Evolutionary conservation across 768 basidiomycete genomes (phyloP).

Genomic region (Mycena rosella): DNA sequence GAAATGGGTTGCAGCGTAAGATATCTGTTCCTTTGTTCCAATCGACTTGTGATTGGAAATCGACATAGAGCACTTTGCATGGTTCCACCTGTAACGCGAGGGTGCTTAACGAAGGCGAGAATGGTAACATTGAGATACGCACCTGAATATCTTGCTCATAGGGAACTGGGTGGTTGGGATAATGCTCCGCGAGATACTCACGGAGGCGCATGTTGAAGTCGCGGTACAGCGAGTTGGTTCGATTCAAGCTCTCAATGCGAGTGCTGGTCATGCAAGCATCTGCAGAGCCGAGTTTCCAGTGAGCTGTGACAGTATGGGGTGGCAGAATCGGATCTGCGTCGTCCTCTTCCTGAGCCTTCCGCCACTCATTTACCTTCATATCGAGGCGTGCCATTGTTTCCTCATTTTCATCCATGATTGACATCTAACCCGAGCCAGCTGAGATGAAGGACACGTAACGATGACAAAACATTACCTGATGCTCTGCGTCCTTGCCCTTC

Average conservation of each 20-base stretch:
- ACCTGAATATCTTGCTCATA: conserved; percentile 13
- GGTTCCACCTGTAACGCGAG: not conserved
- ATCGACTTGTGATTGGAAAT: conserved; percentile 17
- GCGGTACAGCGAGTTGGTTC: conserved; percentile 3
- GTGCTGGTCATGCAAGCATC: not conserved
- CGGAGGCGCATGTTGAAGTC: conserved; percentile 25
- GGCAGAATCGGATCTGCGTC: not conserved
- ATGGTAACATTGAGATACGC: not conserved
- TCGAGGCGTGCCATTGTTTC: conserved; percentile 26
- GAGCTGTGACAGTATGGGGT: not conserved
- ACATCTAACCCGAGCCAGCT: conserved; percentile 8
- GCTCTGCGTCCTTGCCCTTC: conserved; percentile 24
- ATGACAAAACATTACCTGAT: conserved; percentile 16
- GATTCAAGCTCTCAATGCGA: conserved; percentile 5
- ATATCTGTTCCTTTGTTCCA: conserved; percentile 19
- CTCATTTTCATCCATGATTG: conserved; percentile 27
- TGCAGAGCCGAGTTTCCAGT: conserved; percentile 24
- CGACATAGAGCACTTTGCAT: too few species aligned
- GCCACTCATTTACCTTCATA: conserved; percentile 23
- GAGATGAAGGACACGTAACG: not conserved
- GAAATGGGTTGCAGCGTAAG: conserved; percentile 29
- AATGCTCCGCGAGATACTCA: conserved; percentile 18
- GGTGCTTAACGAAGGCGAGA: not conserved
- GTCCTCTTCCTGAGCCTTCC: conserved; percentile 6
- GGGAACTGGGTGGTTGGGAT: conserved; percentile 1